Evolutionary conservation across 2,329 filamentous ascomycete species (phyloP).

Genomic region (Alternaria brassicae): DNA sequence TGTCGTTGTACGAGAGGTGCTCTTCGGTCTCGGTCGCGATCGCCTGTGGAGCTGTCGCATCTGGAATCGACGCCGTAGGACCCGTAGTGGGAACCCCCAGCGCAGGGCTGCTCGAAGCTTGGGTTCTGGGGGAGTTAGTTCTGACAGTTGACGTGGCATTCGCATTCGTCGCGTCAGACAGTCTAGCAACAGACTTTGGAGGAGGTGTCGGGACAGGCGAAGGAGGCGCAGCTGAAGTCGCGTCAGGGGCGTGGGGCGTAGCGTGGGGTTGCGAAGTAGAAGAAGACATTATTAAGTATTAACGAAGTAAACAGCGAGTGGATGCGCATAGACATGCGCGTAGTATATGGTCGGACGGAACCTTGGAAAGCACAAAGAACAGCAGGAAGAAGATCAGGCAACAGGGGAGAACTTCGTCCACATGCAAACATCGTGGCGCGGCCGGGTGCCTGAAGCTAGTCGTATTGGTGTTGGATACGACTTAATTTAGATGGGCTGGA

Average conservation of each 20-base stretch:
- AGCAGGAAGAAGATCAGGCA: constrained; percentile 2
- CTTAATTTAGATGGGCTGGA: constrained; percentile 11
- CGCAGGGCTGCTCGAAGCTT: constrained; percentile 5
- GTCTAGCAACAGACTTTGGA: constrained; percentile 5
- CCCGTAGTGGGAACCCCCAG: constrained; percentile 3
- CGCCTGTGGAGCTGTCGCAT: constrained; percentile 2
- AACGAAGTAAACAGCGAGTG: constrained; percentile 15
- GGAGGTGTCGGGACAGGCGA: constrained; percentile 1
- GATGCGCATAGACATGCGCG: constrained; percentile 16
- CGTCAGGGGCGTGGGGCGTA: constrained; percentile 7
- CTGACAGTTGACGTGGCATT: neutral
- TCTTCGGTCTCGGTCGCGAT: constrained; percentile 14
- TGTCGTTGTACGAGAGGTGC: constrained; percentile 27
- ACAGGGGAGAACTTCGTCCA: neutral
- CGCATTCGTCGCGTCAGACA: constrained; percentile 7
- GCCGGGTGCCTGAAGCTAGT: constrained; percentile 13
- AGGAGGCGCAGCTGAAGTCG: neutral
- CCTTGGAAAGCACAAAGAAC: constrained; percentile 8
- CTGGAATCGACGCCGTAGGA: constrained; percentile 4
- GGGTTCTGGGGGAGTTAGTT: neutral
- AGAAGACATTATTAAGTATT: constrained; percentile 21
- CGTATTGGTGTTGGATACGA: neutral
- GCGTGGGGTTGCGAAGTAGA: constrained; percentile 5
- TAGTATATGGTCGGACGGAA: neutral
- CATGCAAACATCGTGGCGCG: neutral